Base-by-base conservation (phyloP, 805 yeast genomes). In the Candida palmyrensis region DNA sequence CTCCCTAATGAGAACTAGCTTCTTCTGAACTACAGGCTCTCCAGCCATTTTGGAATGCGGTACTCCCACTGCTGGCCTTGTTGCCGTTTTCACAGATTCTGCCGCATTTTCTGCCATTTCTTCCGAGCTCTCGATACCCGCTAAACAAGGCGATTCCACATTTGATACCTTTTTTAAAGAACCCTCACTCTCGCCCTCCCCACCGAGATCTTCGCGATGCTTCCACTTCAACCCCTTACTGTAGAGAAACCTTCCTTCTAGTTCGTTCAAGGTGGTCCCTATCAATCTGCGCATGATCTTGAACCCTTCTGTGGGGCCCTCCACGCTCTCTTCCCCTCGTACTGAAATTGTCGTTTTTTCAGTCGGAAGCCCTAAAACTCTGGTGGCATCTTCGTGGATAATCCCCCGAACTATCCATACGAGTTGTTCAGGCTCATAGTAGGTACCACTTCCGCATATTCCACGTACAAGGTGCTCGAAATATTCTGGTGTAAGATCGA, bases 191-290 rank as follows among this genome's bases (percentile, higher is more conserved):
- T n/a, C n/a, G 10, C 14, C 15, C 6, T 6, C 16, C 6, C 5
- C 5, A 15, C 17, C 6, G 15, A 5, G 5, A 6, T 25, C 5
- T 25, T 5, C 5, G 17, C 16, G 28, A n/a, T 10, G 9, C 9
- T 9, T n/a, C 28, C 28, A 25, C 17, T 15, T 25, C 10, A 5
- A n/a, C 5, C 28, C 28, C 5, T 25, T 17, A 5, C 18, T 27
- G 24, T 39, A 40, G 6, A 39, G 21, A 5, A 43, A 29, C 23
- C 37, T 41, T 2, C 47, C 49, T 30, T 47, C 51, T 11, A 48
- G 29, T n/a, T 25, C 21, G 5, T 25, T 34, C 27, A 43, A 15
- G 14, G 11, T 14, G 10, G 12, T 18, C 17, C 21, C 32, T 6
- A 44, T 38, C 4, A 40, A 33, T 31, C 41, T 35, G 25, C 40